Base-by-base conservation (phyloP, 768 basidiomycete genomes). In the Tremella yokohamensis region DNA sequence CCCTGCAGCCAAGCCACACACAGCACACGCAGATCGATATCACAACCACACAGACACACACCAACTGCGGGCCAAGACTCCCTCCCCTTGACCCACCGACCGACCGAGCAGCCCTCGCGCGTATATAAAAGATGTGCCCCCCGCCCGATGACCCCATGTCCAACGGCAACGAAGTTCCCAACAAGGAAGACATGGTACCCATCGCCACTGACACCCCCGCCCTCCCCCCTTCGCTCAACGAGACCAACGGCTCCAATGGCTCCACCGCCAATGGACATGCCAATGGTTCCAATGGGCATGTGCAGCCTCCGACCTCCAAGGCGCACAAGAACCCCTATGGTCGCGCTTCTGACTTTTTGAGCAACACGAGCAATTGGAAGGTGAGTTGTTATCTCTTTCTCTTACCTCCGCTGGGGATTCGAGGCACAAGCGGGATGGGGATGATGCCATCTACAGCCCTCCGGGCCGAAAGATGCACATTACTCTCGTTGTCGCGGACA, bases 341-440 rank as follows among this genome's bases (percentile, higher is more conserved):
- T 11, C 84, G 91, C n/a, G 88, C 89, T 15, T 84, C 88, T 19
- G 91, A 94, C 77, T 93, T 93, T 77, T 79, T 94, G 63, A 92
- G 87, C 76, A 96, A 96, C 76, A 76, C 75, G n/a, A 64, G 61
- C 20, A 76, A 76, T 50, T 76, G 73, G 73, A 69, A 69, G 70
- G 72, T 69, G 60, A 58, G 68, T 64, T 20, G 13, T 52, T 26
- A 29, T 18, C 34, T 29, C 51, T 52, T 52, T 7, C 8, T 9
- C 51, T 29, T 22, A 8, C 8, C 51, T 16, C 22, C 22, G 42
- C 4, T 40, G 11, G n/a, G n/a, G n/a, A n/a, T n/a, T n/a, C n/a
- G n/a, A n/a, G 3, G 6, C 25, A 3, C 51, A n/a, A 26, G 19
- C 16, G 25, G 15, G 42, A 15, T 45, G 18, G 15, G 15, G 42